A percentile compares a stretch with the other conserved stretches of the same genome.
Conservation (phyloP, 768 basidiomycete genomes). For the Macrocybe gigantea region DNA sequence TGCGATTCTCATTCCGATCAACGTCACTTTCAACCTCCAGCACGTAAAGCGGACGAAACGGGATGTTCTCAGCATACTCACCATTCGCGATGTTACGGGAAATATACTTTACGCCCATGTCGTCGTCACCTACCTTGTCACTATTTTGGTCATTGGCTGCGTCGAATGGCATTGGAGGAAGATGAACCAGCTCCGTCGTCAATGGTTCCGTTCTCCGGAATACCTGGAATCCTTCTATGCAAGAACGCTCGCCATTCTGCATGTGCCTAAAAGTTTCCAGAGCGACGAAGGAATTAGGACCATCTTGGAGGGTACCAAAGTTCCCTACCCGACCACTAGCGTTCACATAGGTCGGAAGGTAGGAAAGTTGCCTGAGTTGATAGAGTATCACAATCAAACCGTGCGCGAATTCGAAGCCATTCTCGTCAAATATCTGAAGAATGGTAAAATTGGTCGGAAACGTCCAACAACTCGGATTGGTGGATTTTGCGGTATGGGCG, state of each 20-base stretch:
- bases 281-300: constrained; percentile 78
- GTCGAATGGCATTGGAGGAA: constrained; percentile 71
- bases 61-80: constrained; percentile 72
- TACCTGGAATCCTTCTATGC: constrained; percentile 91
- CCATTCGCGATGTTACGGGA: constrained; percentile 78
- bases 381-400: constrained; percentile 89
- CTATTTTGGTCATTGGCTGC: constrained; percentile 62
- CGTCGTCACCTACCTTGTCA: constrained; percentile 76
- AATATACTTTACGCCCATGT: constrained; percentile 80
- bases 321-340: constrained; percentile 88
- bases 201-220: constrained; percentile 88
- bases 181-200: constrained; percentile 74
- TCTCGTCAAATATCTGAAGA: constrained; percentile 87
- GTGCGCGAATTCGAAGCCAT: constrained; percentile 89
- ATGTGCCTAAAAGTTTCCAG: constrained; percentile 76
- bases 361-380: constrained; percentile 82
- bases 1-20: constrained; percentile 78
- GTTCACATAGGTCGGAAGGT: constrained; percentile 87
- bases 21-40: constrained; percentile 76
- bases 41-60: constrained; percentile 45
- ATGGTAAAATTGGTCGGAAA: constrained; percentile 70
- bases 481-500: constrained; percentile 78
- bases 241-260: constrained; percentile 78
- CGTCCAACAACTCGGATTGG: constrained; percentile 80
- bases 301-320: constrained; percentile 66